phyloP scores from a whole-genome alignment of 2,329 filamentous ascomycete genomes.

The Ceratocystis lukuohia region DNA sequence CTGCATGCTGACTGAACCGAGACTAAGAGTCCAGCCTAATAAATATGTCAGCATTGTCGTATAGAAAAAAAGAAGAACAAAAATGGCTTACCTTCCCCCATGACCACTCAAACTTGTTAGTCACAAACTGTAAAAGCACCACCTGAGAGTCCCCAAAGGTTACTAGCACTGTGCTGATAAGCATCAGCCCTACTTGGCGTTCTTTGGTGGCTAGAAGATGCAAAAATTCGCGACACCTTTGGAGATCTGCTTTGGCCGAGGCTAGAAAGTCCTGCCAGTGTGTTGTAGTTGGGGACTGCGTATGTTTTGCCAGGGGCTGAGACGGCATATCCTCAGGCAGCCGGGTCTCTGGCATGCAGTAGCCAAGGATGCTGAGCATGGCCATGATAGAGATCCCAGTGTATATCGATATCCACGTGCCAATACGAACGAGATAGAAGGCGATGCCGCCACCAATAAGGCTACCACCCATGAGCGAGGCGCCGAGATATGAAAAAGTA shows the following conservation, averaged over 20 bases:
- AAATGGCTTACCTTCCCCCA: conserved; percentile 16
- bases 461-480: conserved; percentile 18
- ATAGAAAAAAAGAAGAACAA: background rate
- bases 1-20: conserved; percentile 17
- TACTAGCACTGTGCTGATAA: conserved; percentile 16
- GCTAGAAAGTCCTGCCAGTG: conserved; percentile 16
- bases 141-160: conserved; percentile 18
- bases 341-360: conserved; percentile 20
- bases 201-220: conserved; percentile 14
- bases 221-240: conserved; percentile 13
- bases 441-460: conserved; percentile 21
- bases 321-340: conserved; percentile 5
- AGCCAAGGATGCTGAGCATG: conserved; percentile 13
- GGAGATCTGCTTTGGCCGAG: conserved; percentile 8
- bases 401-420: conserved; percentile 19
- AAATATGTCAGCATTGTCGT: background rate
- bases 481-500: conserved; percentile 21
- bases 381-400: conserved; percentile 17
- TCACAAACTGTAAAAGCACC: conserved; percentile 24
- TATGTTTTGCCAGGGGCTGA: background rate
- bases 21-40: conserved; percentile 14
- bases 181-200: conserved; percentile 16
- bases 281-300: background rate
- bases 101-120: conserved; percentile 23
- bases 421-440: conserved; percentile 20